Conservation (phyloP, 148 eudicot species). For the Rhododendron mucronatum region DNA sequence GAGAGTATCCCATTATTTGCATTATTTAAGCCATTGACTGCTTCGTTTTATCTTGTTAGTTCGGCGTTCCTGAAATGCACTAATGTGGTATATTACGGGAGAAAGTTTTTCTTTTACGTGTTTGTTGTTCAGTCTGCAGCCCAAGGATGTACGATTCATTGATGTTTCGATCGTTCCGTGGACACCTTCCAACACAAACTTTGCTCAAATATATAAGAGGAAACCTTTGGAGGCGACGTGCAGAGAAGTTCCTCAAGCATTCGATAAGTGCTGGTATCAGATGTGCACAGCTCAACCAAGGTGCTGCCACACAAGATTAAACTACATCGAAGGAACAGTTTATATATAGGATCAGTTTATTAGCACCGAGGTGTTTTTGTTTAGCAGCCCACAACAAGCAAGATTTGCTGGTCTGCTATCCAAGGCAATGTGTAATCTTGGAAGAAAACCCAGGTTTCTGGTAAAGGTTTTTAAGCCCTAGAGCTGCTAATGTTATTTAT, state of each 20-base stretch:
- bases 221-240: constrained; percentile 2
- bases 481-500: not conserved
- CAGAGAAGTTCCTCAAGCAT: too few relatives aligned
- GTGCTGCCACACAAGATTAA: too few relatives aligned
- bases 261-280: too few relatives aligned
- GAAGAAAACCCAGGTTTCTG: not conserved
- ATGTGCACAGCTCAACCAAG: too few relatives aligned
- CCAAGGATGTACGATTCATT: constrained; percentile 34
- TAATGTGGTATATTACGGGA: not conserved
- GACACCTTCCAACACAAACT: constrained; percentile 28
- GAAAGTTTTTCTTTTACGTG: not conserved
- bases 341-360: not conserved
- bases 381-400: not conserved
- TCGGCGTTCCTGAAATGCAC: not conserved
- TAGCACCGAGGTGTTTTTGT: not conserved
- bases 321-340: not conserved
- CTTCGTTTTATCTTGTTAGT: not conserved
- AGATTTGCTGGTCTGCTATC: not conserved
- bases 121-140: not conserved
- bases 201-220: constrained; percentile 38
- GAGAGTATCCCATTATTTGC: not conserved
- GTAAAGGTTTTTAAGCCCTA: not conserved
- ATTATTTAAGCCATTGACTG: not conserved
- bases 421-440: not conserved
- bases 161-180: constrained; percentile 40